phyloP scores from a whole-genome alignment of 129 eudicot genomes.

The Kitagawia praeruptora region DNA sequence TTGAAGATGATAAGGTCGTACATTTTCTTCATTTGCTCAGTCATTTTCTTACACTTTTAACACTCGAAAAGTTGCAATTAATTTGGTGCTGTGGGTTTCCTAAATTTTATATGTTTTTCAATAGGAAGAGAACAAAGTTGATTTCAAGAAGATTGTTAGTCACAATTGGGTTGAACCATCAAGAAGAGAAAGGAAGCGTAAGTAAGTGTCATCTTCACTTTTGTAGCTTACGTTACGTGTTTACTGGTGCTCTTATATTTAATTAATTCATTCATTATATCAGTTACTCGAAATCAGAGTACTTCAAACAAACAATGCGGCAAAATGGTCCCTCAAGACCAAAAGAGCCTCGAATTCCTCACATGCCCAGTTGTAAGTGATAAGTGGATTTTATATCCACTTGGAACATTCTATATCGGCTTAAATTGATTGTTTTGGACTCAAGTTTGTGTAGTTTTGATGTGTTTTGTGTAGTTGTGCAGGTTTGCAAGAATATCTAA shows the following conservation, averaged over 20 bases:
- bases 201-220: constrained; percentile 30
- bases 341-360: too few species aligned
- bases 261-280: too few species aligned
- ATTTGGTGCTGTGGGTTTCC: not conserved
- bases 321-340: too few species aligned
- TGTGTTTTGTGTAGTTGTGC: too few species aligned
- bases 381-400: too few species aligned
- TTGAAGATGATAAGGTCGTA: constrained; percentile 77
- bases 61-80: not conserved
- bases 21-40: not conserved
- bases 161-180: constrained; percentile 98
- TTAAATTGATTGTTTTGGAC: too few species aligned
- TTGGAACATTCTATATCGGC: too few species aligned
- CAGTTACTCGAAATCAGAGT: too few species aligned
- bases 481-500: too few species aligned
- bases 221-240: not conserved
- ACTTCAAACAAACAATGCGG: too few species aligned
- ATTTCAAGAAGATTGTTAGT: constrained; percentile 90
- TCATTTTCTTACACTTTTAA: not conserved
- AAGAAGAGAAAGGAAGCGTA: constrained; percentile 94
- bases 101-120: not conserved
- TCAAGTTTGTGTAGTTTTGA: too few species aligned
- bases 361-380: too few species aligned
- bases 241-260: not conserved
- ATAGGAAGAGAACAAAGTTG: constrained; percentile 80